Evolutionary conservation across 2,329 filamentous ascomycete genomes (phyloP).

Genomic region (Colletotrichum somersetense): DNA sequence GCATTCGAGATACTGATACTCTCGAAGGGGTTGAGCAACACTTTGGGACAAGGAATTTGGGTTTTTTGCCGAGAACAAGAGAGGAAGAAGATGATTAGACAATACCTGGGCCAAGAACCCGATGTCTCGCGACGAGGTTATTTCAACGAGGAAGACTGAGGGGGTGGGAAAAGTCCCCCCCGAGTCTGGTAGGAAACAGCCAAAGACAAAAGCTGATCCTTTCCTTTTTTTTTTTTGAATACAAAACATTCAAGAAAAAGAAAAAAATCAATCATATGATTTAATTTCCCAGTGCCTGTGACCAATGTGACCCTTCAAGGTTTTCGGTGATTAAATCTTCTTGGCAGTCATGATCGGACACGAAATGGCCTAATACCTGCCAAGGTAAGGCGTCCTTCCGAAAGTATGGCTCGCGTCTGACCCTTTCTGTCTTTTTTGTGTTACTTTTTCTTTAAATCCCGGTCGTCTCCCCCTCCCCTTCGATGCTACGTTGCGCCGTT

Average conservation of each 20-base stretch:
- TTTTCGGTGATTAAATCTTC: not conserved
- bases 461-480: no score
- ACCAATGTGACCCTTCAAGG: not conserved
- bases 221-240: not conserved
- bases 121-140: not conserved
- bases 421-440: not conserved
- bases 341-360: not conserved
- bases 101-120: slow-evolving; percentile 41
- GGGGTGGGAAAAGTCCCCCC: not conserved
- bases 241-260: slow-evolving; percentile 13
- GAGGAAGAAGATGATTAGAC: slow-evolving; percentile 38
- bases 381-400: not conserved
- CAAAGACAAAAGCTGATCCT: not conserved
- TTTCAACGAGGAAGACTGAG: slow-evolving; percentile 2
- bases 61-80: not conserved
- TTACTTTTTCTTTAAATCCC: no score
- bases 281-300: no score
- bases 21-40: not conserved
- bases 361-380: not conserved
- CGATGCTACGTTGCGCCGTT: not conserved
- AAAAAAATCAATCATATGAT: no score
- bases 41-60: not conserved
- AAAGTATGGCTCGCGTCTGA: not conserved
- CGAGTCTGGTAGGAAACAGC: not conserved
- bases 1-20: not conserved